Evolutionary conservation across 2,329 filamentous ascomycete genomes (phyloP).

Genomic region (Clarireedia hainanense): DNA sequence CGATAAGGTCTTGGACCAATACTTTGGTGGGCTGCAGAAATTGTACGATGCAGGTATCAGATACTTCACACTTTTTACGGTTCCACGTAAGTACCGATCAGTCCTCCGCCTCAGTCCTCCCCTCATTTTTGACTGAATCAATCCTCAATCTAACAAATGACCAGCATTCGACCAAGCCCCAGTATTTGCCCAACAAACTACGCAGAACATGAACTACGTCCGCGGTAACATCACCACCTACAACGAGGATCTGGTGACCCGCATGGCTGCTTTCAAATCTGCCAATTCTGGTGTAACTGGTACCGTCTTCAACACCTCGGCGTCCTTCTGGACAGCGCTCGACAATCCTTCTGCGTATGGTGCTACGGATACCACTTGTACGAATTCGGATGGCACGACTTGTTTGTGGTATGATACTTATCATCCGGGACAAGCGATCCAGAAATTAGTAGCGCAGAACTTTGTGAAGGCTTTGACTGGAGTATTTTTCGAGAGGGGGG

Average conservation of each 20-base stretch:
- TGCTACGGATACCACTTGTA: background rate
- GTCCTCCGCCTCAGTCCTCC: background rate
- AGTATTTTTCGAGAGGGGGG: background rate
- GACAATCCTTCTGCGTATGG: background rate
- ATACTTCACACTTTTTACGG: background rate
- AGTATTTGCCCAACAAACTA: background rate
- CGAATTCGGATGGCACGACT: background rate
- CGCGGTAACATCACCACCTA: slow-evolving; percentile 1
- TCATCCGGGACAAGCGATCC: slow-evolving; percentile 3
- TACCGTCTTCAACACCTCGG: background rate
- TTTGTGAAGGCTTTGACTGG: background rate
- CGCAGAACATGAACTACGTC: background rate
- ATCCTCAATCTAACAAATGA: background rate
- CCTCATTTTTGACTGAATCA: background rate
- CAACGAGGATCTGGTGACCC: background rate
- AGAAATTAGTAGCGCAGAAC: slow-evolving; percentile 1
- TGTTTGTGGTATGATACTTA: slow-evolving; percentile 7
- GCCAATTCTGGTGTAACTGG: background rate
- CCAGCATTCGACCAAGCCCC: slow-evolving; percentile 3
- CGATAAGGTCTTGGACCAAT: background rate
- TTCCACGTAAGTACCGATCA: background rate
- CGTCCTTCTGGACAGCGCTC: background rate
- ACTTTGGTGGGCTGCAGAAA: background rate
- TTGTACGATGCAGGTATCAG: background rate
- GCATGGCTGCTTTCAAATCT: background rate